Base-by-base conservation (phyloP, 176 grass and related monocot genomes). In the Avena sativa region DNA sequence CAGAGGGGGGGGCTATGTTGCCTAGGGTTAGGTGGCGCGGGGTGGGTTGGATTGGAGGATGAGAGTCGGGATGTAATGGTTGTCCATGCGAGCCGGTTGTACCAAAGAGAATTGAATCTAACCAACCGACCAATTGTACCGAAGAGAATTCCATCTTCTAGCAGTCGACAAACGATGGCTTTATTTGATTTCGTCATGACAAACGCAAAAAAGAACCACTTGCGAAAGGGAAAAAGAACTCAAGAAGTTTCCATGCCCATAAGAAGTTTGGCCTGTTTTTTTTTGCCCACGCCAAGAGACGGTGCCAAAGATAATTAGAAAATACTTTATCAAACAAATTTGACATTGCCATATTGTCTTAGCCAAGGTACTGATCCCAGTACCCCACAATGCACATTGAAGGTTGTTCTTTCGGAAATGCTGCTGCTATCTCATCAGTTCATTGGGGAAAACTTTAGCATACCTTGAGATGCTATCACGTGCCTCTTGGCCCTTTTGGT, bases 381-480 rank as follows among this genome's bases (percentile, higher is more conserved):
- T 30, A 81, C 80, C 66, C 50, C 9, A 56, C 2, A 12, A 30
- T 20, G 53, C 57, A 64, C 49, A 60, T 14, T 49, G 58, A 89
- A 76, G 60, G 11, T 60, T 86, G n/a, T 38, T 55, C 15, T 53
- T 53, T 84, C 40, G 30, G 74, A 51, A 88, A 71, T 62, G 74
- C 6, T 43, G 73, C 10, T 12, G 6, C n/a, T 48, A 44, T 63
- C 13, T 17, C 3, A 63, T 6, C 0, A 8, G 36, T 20, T 23
- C 55, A 60, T 55, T 13, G n/a, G 52, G 0, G 2, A 2, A 17
- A 59, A 68, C 3, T 70, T 83, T 77, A 66, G 75, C 21, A 56
- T 56, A 20, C 16, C 40, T 28, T 12, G 19, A 71, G 43, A 36
- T 43, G 65, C 9, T 79, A 28, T 28, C 13, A 76, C 3, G 14